These are phyloP conservation scores for Silene uniflora DNA, from an alignment of 148 eudicot genomes.

Conservation along the genomic window DNA sequence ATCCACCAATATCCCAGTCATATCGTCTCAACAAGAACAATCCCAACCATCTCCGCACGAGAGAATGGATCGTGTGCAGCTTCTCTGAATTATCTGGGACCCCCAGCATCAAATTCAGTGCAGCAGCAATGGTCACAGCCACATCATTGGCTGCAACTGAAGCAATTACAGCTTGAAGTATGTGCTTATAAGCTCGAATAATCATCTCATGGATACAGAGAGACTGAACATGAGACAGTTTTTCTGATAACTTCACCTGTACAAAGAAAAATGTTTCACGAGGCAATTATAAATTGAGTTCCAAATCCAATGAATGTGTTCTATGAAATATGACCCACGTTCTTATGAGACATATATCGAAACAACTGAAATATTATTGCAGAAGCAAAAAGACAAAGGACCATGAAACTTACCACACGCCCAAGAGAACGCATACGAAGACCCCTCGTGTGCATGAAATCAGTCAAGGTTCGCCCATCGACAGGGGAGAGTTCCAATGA, in stretches of 20 bases:
- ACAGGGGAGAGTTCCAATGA: constrained; percentile 99
- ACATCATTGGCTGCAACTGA: constrained; percentile 56
- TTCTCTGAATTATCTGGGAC: constrained; percentile 45
- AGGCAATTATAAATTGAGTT: neutral
- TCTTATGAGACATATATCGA: too few relatives aligned
- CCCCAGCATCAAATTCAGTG: constrained; percentile 90
- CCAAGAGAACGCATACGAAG: constrained; percentile 98
- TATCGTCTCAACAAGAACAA: constrained; percentile 71
- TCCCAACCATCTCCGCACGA: constrained; percentile 82
- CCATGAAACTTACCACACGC: constrained; percentile 60
- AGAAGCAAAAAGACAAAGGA: neutral
- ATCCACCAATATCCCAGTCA: constrained; percentile 79
- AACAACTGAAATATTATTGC: neutral
- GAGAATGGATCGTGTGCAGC: constrained; percentile 43
- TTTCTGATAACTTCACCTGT: constrained; percentile 95
- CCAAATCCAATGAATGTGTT: neutral
- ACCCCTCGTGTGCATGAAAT: constrained; percentile 99
- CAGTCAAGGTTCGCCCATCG: constrained; percentile 96
- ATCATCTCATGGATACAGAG: constrained; percentile 99
- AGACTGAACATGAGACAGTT: constrained; percentile 97
- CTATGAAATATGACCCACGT: neutral
- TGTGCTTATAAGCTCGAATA: constrained; percentile 97
- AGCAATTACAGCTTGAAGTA: constrained; percentile 93
- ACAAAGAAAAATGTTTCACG: constrained; percentile 21
- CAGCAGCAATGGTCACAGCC: constrained; percentile 74